Evolutionary conservation across 2,329 filamentous ascomycete species (phyloP), one percentile per base, ranked within the genome.

Genomic region (Lasiodiplodia sp.): DNA sequence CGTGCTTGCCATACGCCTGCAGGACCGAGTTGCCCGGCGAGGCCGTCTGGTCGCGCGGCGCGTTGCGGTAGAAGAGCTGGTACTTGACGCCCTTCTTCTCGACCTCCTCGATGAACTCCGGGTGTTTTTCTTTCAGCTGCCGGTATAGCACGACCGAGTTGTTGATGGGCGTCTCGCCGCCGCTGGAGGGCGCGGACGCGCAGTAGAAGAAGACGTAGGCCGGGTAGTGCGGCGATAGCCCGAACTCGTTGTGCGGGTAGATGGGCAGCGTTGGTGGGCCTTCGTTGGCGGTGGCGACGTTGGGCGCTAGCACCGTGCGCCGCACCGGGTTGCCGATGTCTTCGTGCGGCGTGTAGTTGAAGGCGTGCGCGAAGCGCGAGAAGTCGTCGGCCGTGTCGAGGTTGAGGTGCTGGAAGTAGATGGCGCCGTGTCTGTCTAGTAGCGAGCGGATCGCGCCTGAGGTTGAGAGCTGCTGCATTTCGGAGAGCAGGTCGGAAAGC

Each of bases 161-260:
- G 55, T 70, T 70, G 40, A 72, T 69, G 11, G 71, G 70, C 16
- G 70, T 71, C 56, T 71, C 66, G 18, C 70, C 71, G 10, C 71
- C 71, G 10, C 52, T 60, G 4, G 66, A 34, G 1, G 71, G 70
- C 18, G 69, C 70, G 7, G 62, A 37, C 0, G 25, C 5, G 65
- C 68, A 71, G 58, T 44, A 70, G 58, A 72, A 71, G 40, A 72
- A 63, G 16, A 71, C 68, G 44, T 71, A 70, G 6, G 62, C 65
- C 16, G 69, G 70, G 53, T 68, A 70, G 62, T 72, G 68, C 7
- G 70, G 70, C 47, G 70, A 69, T 18, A 70, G 56, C n/a, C 66
- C 70, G 47, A 70, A 72, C 38, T 72, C 71, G 56, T 71, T 71
- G 49, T 72, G 71, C 18, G 70, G 70, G 49, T 72, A 71, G 16